phyloP scores from a whole-genome alignment of 441 rosid genomes.

The Mallotus japonicus region DNA sequence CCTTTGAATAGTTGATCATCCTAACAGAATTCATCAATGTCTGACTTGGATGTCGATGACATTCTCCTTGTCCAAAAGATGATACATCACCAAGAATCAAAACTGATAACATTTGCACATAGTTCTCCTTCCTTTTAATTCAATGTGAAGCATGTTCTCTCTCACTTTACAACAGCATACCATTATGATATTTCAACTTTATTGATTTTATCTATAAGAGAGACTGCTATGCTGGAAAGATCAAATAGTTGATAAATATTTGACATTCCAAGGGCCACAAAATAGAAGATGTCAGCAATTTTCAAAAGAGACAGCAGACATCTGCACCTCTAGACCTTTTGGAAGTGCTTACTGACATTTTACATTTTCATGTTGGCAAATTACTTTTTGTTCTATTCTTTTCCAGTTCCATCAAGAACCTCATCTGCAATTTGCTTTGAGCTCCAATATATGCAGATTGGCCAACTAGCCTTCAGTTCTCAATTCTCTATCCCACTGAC shows the following conservation, averaged over 20 bases:
- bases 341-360: slow-evolving; percentile 1
- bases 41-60: not conserved
- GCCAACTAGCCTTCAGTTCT: slow-evolving; percentile 17
- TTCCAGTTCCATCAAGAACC: slow-evolving; percentile 16
- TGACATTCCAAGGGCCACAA: not conserved
- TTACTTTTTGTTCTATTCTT: slow-evolving; percentile 13
- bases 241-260: not conserved
- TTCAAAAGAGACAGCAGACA: slow-evolving; percentile 5
- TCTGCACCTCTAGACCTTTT: slow-evolving; percentile 1
- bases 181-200: slow-evolving; percentile 3
- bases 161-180: slow-evolving; percentile 17
- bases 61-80: slow-evolving; percentile 9
- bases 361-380: slow-evolving; percentile 8
- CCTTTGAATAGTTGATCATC: slow-evolving; percentile 2
- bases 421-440: slow-evolving; percentile 15
- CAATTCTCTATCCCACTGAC: slow-evolving; percentile 19
- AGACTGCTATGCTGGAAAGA: slow-evolving; percentile 1
- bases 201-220: slow-evolving; percentile 4
- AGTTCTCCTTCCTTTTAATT: slow-evolving; percentile 4
- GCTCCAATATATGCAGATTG: slow-evolving; percentile 20
- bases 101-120: slow-evolving; percentile 5
- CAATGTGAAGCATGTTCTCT: slow-evolving; percentile 14
- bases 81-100: not conserved
- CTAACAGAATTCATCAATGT: not conserved
- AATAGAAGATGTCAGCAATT: not conserved